A percentile compares a stretch with the other conserved stretches of the same genome.
Conservation (phyloP, 2,329 filamentous ascomycete species). For the Dissoconium aciculare region DNA sequence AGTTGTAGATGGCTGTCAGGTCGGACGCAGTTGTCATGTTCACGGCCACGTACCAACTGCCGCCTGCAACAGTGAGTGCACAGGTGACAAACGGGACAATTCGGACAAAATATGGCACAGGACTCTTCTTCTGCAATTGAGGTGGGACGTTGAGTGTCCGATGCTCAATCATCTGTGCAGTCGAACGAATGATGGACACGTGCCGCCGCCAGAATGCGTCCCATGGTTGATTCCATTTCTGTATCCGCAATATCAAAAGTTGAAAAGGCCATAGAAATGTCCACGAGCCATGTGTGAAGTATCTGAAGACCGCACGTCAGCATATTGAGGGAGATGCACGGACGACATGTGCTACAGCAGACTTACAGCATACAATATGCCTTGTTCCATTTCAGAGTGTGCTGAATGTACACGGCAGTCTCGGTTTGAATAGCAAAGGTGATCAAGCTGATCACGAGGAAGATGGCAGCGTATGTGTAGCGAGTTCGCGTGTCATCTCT, state of each 20-base stretch:
- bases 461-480: conserved; percentile 76
- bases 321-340: no score
- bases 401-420: conserved; percentile 87
- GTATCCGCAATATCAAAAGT: conserved; percentile 62
- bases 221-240: conserved; percentile 69
- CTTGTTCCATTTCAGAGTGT: conserved; percentile 86
- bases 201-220: conserved; percentile 69
- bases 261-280: conserved; percentile 74
- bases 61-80: conserved; percentile 74
- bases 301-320: no score
- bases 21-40: conserved; percentile 86
- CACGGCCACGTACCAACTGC: conserved; percentile 92
- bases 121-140: conserved; percentile 33
- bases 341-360: no score
- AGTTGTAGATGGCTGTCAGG: conserved; percentile 97
- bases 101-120: conserved; percentile 58
- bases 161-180: conserved; percentile 72
- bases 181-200: conserved; percentile 46
- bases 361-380: conserved; percentile 93
- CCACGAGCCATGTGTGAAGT: conserved; percentile 94
- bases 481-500: conserved; percentile 57
- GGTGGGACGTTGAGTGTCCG: conserved; percentile 53
- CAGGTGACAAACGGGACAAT: conserved; percentile 72
- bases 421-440: conserved; percentile 92
- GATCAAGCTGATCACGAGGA: conserved; percentile 66